A percentile compares a stretch with the other conserved stretches of the same genome.
These are phyloP conservation scores for Apiotrichum domesticum DNA, from an alignment of 1,284 basidiomycete genomes.

Conservation along the genomic window DNA sequence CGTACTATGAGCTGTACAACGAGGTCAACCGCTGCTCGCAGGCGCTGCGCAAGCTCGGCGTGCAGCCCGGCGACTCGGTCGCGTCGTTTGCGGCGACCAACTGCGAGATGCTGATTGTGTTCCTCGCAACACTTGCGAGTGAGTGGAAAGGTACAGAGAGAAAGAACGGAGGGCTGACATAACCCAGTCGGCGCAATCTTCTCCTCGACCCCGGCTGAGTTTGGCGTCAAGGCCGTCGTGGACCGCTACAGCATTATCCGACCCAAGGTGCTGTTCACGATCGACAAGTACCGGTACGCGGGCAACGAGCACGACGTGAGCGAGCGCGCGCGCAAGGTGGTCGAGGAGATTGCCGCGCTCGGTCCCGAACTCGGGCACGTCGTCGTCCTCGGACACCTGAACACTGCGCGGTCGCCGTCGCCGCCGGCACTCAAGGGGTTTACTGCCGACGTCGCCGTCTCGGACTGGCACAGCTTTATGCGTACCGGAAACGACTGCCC, in stretches of 20 bases:
- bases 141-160: neutral
- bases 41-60: constrained; percentile 14
- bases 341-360: constrained; percentile 17
- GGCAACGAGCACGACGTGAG: constrained; percentile 31
- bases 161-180: neutral
- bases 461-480: constrained; percentile 14
- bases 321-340: constrained; percentile 21
- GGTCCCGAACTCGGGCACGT: constrained; percentile 31
- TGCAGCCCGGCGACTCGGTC: constrained; percentile 15
- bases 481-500: constrained; percentile 12
- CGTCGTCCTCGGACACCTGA: constrained; percentile 31
- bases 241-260: constrained; percentile 30
- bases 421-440: constrained; percentile 11
- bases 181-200: constrained; percentile 21
- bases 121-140: constrained; percentile 13
- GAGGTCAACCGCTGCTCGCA: constrained; percentile 13
- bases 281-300: constrained; percentile 39
- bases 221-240: constrained; percentile 24
- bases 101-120: constrained; percentile 18
- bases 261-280: constrained; percentile 42
- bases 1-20: constrained; percentile 18
- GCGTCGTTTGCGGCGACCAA: constrained; percentile 15
- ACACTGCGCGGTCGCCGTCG: constrained; percentile 21
- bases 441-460: constrained; percentile 3
- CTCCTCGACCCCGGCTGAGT: constrained; percentile 25